Conservation (phyloP, 495 filamentous ascomycete species). For the Lepraria neglecta region DNA sequence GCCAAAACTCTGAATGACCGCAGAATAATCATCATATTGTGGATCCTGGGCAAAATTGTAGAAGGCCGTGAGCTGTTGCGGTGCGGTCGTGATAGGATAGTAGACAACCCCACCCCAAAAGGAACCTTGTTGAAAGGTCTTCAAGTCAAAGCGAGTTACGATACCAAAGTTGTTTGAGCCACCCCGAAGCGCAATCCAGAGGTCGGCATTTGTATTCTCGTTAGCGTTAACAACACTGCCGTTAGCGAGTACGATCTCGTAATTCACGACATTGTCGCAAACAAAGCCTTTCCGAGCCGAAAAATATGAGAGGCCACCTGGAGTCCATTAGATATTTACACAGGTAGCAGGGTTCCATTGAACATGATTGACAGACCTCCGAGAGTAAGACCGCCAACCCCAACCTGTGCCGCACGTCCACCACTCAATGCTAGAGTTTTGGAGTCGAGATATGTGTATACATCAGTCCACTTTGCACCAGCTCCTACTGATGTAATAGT, state of each 20-base stretch:
- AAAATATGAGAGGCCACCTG: constrained; percentile 32
- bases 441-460: constrained; percentile 36
- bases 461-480: constrained; percentile 42
- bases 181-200: constrained; percentile 52
- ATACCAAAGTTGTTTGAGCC: constrained; percentile 57
- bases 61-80: constrained; percentile 12
- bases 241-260: constrained; percentile 37
- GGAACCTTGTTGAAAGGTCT: constrained; percentile 37
- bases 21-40: not conserved
- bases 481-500: constrained; percentile 38
- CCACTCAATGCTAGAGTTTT: constrained; percentile 36
- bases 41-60: not conserved
- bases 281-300: constrained; percentile 27
- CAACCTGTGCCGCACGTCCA: constrained; percentile 28
- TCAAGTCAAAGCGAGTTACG: constrained; percentile 49
- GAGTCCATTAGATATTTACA: no score
- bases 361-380: no score
- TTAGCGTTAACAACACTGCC: constrained; percentile 35
- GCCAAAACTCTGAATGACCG: constrained; percentile 1
- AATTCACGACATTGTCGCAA: constrained; percentile 33
- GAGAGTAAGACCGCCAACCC: no score
- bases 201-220: constrained; percentile 30
- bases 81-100: not conserved
- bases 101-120: constrained; percentile 14
- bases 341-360: no score